Base-by-base conservation (phyloP, 164 flowering plant genomes). In the Vitis vinifera region DNA sequence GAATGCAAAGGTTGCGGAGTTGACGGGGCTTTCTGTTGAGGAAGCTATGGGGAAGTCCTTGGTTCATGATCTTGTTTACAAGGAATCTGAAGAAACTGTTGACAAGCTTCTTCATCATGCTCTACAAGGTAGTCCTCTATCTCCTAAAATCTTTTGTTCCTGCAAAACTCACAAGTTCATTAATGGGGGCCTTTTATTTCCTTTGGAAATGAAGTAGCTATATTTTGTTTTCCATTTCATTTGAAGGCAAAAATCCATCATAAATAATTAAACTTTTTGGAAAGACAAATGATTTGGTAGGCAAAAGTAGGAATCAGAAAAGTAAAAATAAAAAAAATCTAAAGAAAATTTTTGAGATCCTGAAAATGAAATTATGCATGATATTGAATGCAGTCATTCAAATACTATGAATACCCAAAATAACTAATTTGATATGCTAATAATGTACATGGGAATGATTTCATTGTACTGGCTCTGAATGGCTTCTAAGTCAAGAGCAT, bases 1-100 rank as follows among this genome's bases (percentile, higher is more conserved):
- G 99, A 95, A 95, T 84, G 97, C 96, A 10, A 95, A 95, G 80
- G 82, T 87, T 67, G 93, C 98, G 6, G 99, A 95, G 76, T 76
- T 93, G 76, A 91, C 97, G 4, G 98, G 99, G 11, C 84, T 95
- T n/a, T 80, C 97, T 15, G 92, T 93, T 17, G 97, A 89, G 79
- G 92, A 90, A 74, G 99, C 99, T 51, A 92, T 89, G 93, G 99
- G 97, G 58, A 89, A 86, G 79, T 90, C 95, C 47, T 77, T 91
- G 79, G 91, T 89, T 71, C 85, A 74, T 69, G 97, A 91, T 67
- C 92, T 93, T 77, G 88, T 93, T 63, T 78, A 80, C 55, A 81
- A 85, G 68, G 95, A 89, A 72, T 88, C 87, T 59, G 70, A 76
- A 72, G 88, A 89, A 60, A 78, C 66, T 59, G 93, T 86, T 47